Percentiles rank a stretch among this genome's conserved stretches.
Evolutionary conservation across 1,139 yeast genomes (phyloP).

Genomic region (Hyphopichia pseudoburtonii): DNA sequence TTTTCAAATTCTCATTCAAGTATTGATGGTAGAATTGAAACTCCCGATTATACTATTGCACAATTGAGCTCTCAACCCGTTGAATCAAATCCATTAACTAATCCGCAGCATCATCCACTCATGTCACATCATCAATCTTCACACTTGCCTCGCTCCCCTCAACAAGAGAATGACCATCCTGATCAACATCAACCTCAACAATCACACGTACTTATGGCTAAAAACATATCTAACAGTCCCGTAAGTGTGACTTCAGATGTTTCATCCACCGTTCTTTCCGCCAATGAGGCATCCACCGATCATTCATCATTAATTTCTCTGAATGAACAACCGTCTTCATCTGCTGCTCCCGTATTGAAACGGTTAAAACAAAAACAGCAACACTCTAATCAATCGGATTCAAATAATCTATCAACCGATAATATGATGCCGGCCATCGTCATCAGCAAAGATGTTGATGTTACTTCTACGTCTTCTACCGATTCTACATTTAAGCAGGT

Average conservation of each 20-base stretch:
- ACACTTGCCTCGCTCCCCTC: too few relatives aligned
- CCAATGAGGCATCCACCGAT: constrained; percentile 34
- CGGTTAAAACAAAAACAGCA: neutral
- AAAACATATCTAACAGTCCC: constrained; percentile 26
- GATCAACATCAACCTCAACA: neutral
- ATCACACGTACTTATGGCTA: constrained; percentile 5
- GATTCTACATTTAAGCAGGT: constrained; percentile 19
- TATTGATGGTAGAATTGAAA: neutral
- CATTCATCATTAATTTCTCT: constrained; percentile 30
- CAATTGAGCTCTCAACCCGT: neutral
- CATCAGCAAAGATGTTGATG: constrained; percentile 18
- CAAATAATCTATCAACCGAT: neutral
- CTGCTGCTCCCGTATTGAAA: too few relatives aligned
- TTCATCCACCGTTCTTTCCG: constrained; percentile 29
- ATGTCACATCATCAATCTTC: too few relatives aligned
- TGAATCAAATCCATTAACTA: constrained; percentile 1
- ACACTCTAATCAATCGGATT: neutral
- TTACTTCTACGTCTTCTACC: constrained; percentile 19
- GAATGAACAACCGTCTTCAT: constrained; percentile 9
- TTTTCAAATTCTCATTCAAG: neutral
- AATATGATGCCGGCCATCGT: constrained; percentile 18
- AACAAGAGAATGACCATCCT: neutral
- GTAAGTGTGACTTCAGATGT: constrained; percentile 27
- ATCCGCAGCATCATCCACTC: neutral
- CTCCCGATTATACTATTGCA: neutral